phyloP scores from a whole-genome alignment of 805 yeast species.

The Myxozyma monticola region DNA sequence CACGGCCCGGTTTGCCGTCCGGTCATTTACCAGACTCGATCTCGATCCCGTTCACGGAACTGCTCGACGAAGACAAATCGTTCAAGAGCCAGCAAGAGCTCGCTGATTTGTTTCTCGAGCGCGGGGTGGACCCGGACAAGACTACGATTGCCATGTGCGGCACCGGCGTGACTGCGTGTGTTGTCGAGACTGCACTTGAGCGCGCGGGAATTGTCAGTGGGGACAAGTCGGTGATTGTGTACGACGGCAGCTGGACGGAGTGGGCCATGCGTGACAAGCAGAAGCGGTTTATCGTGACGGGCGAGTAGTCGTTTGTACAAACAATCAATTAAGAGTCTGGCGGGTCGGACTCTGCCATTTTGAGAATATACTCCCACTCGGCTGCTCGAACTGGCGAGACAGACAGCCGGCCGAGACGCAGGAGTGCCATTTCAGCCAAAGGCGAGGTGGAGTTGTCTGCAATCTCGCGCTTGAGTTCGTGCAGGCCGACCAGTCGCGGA shows the following conservation, averaged over 20 bases:
- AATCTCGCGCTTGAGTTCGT: constrained; percentile 41
- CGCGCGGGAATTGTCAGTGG: constrained; percentile 44
- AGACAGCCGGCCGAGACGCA: constrained; percentile 53
- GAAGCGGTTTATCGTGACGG: constrained; percentile 51
- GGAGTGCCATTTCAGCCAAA: constrained; percentile 46
- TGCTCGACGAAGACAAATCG: constrained; percentile 48
- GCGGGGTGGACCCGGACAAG: constrained; percentile 47
- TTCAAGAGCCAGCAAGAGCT: constrained; percentile 54
- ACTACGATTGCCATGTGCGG: constrained; percentile 91
- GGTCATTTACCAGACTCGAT: constrained; percentile 87
- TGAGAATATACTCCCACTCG: constrained; percentile 46
- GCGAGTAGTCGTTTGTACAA: too few relatives aligned
- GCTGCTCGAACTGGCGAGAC: constrained; percentile 50
- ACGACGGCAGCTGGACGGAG: constrained; percentile 71
- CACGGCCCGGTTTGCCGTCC: constrained; percentile 80
- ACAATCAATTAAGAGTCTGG: too few relatives aligned
- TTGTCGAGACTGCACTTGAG: constrained; percentile 73
- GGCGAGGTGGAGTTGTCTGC: constrained; percentile 24
- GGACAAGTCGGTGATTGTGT: constrained; percentile 52
- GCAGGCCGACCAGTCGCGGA: constrained; percentile 45
- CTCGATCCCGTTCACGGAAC: constrained; percentile 69
- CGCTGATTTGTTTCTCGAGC: constrained; percentile 47
- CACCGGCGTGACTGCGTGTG: constrained; percentile 93
- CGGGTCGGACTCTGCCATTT: constrained; percentile 44
- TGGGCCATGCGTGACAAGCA: constrained; percentile 75